Percentiles rank a stretch among this genome's conserved stretches.
phyloP scores from a whole-genome alignment of 495 filamentous ascomycete species.

The Cenococcum geophilum region DNA sequence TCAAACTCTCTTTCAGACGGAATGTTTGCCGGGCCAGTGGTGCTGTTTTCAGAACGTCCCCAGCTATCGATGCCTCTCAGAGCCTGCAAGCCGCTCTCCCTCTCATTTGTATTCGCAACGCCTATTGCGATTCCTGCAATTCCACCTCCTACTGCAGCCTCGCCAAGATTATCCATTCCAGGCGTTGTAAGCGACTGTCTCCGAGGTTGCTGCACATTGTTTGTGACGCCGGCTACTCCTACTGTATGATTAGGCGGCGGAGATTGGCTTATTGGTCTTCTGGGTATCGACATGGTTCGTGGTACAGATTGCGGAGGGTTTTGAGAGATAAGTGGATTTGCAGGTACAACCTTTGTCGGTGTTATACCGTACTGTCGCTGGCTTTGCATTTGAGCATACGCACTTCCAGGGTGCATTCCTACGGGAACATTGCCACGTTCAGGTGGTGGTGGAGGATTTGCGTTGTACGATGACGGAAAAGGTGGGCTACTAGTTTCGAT shows the following conservation, averaged over 20 bases:
- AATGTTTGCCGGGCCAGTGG: slow-evolving; percentile 29
- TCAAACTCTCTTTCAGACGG: slow-evolving; percentile 7
- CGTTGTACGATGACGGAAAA: slow-evolving; percentile 15
- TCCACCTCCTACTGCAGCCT: slow-evolving; percentile 59
- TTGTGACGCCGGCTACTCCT: slow-evolving; percentile 7
- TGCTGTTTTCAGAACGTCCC: slow-evolving; percentile 36
- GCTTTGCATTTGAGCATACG: slow-evolving; percentile 16
- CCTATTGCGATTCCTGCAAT: slow-evolving; percentile 67
- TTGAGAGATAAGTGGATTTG: slow-evolving; percentile 1
- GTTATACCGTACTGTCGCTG: slow-evolving; percentile 17
- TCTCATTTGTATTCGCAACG: slow-evolving; percentile 64
- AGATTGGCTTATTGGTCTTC: slow-evolving; percentile 5
- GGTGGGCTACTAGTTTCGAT: slow-evolving; percentile 14
- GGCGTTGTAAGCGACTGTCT: slow-evolving; percentile 56
- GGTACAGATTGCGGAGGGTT: background rate
- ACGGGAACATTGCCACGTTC: slow-evolving; percentile 17
- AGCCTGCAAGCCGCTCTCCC: slow-evolving; percentile 68
- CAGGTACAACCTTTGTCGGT: background rate
- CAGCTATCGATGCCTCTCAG: slow-evolving; percentile 47
- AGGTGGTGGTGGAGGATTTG: slow-evolving; percentile 23
- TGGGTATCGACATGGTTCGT: background rate
- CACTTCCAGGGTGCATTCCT: slow-evolving; percentile 21
- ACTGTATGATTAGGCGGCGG: background rate
- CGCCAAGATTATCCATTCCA: slow-evolving; percentile 68
- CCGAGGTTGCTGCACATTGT: slow-evolving; percentile 14